Evolutionary conservation across 768 basidiomycete genomes (phyloP).

Genomic region (Suillus spraguei): DNA sequence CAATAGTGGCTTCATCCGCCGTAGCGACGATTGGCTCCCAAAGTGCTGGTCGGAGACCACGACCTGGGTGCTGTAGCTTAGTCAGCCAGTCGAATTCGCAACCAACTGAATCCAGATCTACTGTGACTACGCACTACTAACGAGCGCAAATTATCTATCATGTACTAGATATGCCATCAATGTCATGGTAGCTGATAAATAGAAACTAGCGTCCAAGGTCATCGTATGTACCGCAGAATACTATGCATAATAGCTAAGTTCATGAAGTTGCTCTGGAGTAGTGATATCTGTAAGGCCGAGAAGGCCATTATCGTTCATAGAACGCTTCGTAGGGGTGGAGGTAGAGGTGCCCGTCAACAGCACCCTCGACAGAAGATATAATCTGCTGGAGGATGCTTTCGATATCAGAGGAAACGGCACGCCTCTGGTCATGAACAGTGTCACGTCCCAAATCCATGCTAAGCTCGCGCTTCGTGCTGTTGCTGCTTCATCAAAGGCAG

Average conservation of each 20-base stretch:
- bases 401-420: not conserved
- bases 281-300: not conserved
- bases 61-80: too few species aligned
- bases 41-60: too few species aligned
- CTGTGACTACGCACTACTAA: too few species aligned
- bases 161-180: too few species aligned
- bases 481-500: not conserved
- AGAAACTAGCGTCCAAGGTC: not conserved
- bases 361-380: not conserved
- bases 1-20: too few species aligned
- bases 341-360: not conserved
- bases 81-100: too few species aligned
- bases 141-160: too few species aligned
- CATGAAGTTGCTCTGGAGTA: too few species aligned
- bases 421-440: not conserved
- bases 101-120: too few species aligned
- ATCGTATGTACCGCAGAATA: too few species aligned
- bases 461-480: not conserved
- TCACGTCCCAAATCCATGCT: not conserved
- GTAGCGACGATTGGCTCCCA: too few species aligned
- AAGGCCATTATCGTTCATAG: not conserved
- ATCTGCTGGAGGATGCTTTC: not conserved
- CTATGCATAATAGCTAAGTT: too few species aligned
- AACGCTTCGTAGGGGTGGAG: not conserved
- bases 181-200: not conserved